Evolutionary conservation across 371 early-diverging fungal genomes (phyloP), one percentile per base, ranked within the genome.

Genomic region (Syncephalastrum monosporum): DNA sequence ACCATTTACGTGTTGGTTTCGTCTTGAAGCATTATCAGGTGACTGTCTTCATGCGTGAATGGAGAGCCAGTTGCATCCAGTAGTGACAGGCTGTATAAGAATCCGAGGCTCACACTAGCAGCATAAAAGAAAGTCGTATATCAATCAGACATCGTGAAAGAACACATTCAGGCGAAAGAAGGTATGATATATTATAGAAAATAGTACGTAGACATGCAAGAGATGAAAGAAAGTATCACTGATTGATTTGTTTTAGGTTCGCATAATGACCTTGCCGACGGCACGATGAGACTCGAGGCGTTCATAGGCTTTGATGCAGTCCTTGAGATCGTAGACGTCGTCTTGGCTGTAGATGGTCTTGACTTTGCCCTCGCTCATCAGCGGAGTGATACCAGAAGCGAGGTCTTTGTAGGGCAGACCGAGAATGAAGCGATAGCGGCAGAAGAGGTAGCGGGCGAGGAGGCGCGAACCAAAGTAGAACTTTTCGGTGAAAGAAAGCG

Each of bases 211-310:
- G 10, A 33, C 10, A 33, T 33, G 38, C 38, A 33, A 33, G 38
- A 33, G 8, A 33, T 10, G 10, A 33, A 10, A 10, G 29, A 81
- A 27, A 64, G 80, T 33, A 56, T 64, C 16, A 55, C 38, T 10
- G 38, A 33, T 33, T 8, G 38, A 33, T 33, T 10, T 33, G 38
- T 2, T 33, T 56, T 23, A 58, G 13, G 56, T 56, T 14, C 59
- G 70, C 48, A 84, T 55, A 3, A 85, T 74, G 61, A 85, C 71
- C 55, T 85, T 85, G 5, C 85, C 85, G 33, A 74, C 68, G 5
- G 73, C 59, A 7, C 81, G 72, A 45, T 77, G 72, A 7, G 77
- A 50, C 41, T 64, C 66, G 15, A 69, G 59, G 24, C 60, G 33
- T 46, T 74, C 70, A 50, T 77, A 75, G 0, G 85, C 85, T 23